phyloP scores from a whole-genome alignment of 108 stramenopile species.

The Pseudonitzschia delicatissima region DNA sequence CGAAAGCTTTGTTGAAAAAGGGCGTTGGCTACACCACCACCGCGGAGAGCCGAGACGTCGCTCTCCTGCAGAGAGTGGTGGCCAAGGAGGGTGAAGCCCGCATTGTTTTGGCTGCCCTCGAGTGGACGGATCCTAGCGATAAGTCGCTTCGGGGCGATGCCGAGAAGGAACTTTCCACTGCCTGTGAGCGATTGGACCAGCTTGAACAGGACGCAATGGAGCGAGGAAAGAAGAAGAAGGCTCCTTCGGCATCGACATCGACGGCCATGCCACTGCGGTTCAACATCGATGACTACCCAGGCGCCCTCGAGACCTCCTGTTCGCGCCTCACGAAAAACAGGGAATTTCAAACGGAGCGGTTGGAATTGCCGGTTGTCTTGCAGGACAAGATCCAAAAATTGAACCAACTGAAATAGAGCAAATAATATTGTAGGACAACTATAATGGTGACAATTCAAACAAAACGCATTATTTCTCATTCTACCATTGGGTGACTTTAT shows the following conservation, averaged over 20 bases:
- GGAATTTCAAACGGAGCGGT: constrained; percentile 55
- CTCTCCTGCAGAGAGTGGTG: constrained; percentile 69
- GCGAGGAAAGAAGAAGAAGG: constrained; percentile 33
- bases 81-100: constrained; percentile 82
- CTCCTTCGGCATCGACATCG: not conserved
- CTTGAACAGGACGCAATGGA: constrained; percentile 59
- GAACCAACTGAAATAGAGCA: constrained; percentile 1
- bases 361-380: constrained; percentile 60
- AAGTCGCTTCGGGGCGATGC: constrained; percentile 39
- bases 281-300: constrained; percentile 68
- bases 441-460: not conserved
- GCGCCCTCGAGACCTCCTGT: constrained; percentile 57
- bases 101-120: constrained; percentile 59
- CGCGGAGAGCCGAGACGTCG: constrained; percentile 64
- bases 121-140: constrained; percentile 61
- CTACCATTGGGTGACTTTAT: no score
- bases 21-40: constrained; percentile 48
- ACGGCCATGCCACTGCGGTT: constrained; percentile 35
- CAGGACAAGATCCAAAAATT: constrained; percentile 59
- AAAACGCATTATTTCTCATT: not conserved
- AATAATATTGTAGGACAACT: not conserved
- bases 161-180: constrained; percentile 58
- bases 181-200: constrained; percentile 72
- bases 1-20: constrained; percentile 32
- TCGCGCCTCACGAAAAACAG: constrained; percentile 59